These are phyloP conservation scores for Fusarium torulosum DNA, from an alignment of 2,329 filamentous ascomycete species.

Conservation along the genomic window DNA sequence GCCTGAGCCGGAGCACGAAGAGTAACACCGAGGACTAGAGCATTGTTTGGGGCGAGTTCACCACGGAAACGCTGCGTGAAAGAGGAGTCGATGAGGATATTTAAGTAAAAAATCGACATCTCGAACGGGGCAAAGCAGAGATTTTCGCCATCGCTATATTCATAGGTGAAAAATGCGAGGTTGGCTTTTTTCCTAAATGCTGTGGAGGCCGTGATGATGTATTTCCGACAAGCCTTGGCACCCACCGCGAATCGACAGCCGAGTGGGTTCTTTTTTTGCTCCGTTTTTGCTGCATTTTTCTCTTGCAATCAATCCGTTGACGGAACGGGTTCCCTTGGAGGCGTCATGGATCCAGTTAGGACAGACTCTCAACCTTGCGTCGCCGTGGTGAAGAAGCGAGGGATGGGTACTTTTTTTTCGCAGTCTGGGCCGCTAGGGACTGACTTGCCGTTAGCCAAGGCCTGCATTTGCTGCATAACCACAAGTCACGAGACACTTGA, in stretches of 20 bases:
- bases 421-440: slow-evolving; percentile 28
- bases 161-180: slow-evolving; percentile 39
- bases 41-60: slow-evolving; percentile 26
- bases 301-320: slow-evolving; percentile 25
- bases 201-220: slow-evolving; percentile 28
- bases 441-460: slow-evolving; percentile 26
- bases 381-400: slow-evolving; percentile 44
- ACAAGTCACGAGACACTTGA: slow-evolving; percentile 30
- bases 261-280: slow-evolving; percentile 25
- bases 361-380: slow-evolving; percentile 33
- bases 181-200: slow-evolving; percentile 18
- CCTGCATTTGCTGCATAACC: slow-evolving; percentile 25
- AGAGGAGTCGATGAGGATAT: slow-evolving; percentile 23
- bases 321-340: slow-evolving; percentile 27
- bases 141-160: slow-evolving; percentile 32
- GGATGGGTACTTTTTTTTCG: slow-evolving; percentile 30
- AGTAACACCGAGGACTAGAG: slow-evolving; percentile 34
- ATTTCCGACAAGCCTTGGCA: slow-evolving; percentile 34
- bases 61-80: slow-evolving; percentile 27
- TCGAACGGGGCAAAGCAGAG: slow-evolving; percentile 26
- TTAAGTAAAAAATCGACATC: slow-evolving; percentile 23
- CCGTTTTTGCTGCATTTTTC: not conserved
- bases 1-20: slow-evolving; percentile 17
- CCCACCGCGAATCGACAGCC: slow-evolving; percentile 16
- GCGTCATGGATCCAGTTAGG: slow-evolving; percentile 41